Conservation (phyloP, 2,329 filamentous ascomycete genomes). For the Ceratocystis cubensis region DNA sequence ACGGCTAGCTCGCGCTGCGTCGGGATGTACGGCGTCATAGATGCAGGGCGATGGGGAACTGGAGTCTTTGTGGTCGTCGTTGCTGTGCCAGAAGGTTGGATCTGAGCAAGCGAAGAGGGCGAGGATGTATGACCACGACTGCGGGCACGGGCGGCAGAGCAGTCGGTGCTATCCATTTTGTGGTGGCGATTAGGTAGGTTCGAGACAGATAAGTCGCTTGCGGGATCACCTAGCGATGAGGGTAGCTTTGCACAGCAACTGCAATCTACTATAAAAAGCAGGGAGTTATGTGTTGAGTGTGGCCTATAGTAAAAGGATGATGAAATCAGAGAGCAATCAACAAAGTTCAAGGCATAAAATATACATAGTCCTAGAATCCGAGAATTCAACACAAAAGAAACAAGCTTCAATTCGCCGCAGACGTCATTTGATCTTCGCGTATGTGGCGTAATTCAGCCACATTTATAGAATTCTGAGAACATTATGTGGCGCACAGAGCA, state of each 20-base stretch:
- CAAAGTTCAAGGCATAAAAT: not conserved
- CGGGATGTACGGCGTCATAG: slow-evolving; percentile 48
- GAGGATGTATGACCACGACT: not conserved
- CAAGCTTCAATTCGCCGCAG: slow-evolving; percentile 5
- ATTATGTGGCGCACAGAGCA: not conserved
- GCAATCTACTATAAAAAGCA: not conserved
- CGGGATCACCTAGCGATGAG: not conserved
- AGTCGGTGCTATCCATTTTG: slow-evolving; percentile 1
- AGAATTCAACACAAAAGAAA: not conserved
- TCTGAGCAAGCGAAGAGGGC: not conserved
- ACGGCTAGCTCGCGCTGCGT: slow-evolving; percentile 54
- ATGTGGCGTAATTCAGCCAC: not conserved
- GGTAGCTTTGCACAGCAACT: not conserved
- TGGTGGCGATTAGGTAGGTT: not conserved
- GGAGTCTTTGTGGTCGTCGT: not conserved
- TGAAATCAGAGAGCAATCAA: not conserved
- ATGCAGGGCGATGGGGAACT: not conserved
- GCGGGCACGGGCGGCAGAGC: not conserved
- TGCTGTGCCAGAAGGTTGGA: too few relatives aligned
- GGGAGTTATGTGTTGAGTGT: not conserved
- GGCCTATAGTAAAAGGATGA: not conserved
- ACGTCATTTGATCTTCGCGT: not conserved
- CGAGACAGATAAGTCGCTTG: not conserved
- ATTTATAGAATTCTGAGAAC: not conserved
- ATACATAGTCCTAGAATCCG: not conserved